These are phyloP conservation scores for Botryotinia convoluta DNA, from an alignment of 2,329 filamentous ascomycete genomes.

Conservation along the genomic window DNA sequence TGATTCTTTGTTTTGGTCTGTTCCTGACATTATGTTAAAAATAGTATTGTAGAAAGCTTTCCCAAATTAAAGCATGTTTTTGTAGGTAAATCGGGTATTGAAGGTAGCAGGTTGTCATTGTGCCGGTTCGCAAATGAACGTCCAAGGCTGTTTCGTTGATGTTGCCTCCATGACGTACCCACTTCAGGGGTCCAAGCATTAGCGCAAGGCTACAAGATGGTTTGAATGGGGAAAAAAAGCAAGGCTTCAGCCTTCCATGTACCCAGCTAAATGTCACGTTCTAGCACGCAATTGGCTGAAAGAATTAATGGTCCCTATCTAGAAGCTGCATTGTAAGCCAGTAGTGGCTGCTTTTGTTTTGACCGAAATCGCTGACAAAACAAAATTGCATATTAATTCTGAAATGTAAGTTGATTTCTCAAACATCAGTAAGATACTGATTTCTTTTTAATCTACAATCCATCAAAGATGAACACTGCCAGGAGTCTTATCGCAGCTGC, in stretches of 20 bases:
- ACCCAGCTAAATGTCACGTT: constrained; percentile 16
- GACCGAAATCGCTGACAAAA: constrained; percentile 24
- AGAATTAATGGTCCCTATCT: background rate
- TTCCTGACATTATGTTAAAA: constrained; percentile 11
- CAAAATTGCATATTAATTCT: background rate
- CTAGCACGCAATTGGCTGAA: constrained; percentile 25
- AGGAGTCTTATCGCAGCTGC: constrained; percentile 28
- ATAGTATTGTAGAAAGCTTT: constrained; percentile 6
- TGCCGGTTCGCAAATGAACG: background rate
- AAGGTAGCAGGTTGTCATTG: background rate
- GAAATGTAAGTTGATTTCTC: constrained; percentile 8
- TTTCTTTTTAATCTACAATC: background rate
- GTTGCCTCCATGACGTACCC: background rate
- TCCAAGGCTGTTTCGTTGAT: background rate
- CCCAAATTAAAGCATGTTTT: constrained; percentile 1
- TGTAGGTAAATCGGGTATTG: background rate
- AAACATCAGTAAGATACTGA: background rate
- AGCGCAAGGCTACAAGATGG: background rate
- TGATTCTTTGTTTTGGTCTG: background rate
- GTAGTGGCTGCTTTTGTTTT: background rate
- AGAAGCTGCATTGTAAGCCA: background rate
- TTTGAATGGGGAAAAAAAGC: background rate
- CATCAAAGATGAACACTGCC: constrained; percentile 31
- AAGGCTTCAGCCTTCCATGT: background rate
- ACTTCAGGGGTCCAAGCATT: background rate